Evolutionary conservation across 2,329 filamentous ascomycete species (phyloP), one percentile per base, ranked within the genome.

Genomic region (Xylariaceae sp.): DNA sequence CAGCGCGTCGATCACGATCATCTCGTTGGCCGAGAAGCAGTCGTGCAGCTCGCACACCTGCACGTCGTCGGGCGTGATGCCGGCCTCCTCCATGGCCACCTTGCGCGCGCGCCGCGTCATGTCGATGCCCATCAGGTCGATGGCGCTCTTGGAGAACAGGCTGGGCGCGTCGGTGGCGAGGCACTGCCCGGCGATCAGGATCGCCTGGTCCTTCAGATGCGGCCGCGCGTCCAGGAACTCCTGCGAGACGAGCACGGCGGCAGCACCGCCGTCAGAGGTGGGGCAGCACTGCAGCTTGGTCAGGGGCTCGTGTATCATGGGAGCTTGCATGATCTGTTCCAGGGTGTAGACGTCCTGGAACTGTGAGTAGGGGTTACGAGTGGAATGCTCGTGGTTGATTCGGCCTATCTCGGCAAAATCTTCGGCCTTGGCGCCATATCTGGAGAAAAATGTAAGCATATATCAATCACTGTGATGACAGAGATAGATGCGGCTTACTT

Each of bases 211-310:
- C 58, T 81, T 82, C 43, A 96, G 78, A 54, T 94, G 81, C 1
- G 89, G 89, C 15, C 87, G 78, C 7, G 83, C 82, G 55, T 90
- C 84, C 38, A 97, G 77, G 74, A 96, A 97, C 33, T 74, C 76
- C 65, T 95, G 83, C 0, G 88, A 94, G 38, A 95, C 88, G 36
- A 98, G 69, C 21, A 97, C 82, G 11, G 86, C 87, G 1, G 92
- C 88, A 1, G 88, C 90, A 32, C 83, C 86, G 34, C 90, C 90
- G 63, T 97, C 92, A 0, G 88, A 94, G 1, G 90, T 97, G 1
- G 92, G 90, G 66, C 90, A 96, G 75, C 90, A 97, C 69, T 97
- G 92, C n/a, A 97, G 81, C 67, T 96, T 97, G 42, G 92, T 97
- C 40, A 97, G 74, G 12, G 90, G 90, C 49, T 79, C 78, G 66